Evolutionary conservation across 2,329 filamentous ascomycete species (phyloP).

Genomic region (Alternaria triticimaculans): DNA sequence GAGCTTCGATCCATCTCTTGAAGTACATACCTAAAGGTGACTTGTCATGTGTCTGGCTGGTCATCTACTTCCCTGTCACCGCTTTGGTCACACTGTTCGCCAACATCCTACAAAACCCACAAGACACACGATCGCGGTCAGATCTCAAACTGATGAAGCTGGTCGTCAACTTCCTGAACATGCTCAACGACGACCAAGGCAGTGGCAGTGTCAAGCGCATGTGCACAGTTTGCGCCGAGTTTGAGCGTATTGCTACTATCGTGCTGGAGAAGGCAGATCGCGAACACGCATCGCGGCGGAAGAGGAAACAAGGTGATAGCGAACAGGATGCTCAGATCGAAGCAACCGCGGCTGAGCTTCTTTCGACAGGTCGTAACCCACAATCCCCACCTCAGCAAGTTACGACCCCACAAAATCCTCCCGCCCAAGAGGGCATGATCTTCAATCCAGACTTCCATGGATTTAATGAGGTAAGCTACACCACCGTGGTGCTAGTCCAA

Average conservation of each 20-base stretch:
- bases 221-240: slow-evolving; percentile 93
- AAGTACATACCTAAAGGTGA: slow-evolving; percentile 97
- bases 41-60: slow-evolving; percentile 93
- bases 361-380: slow-evolving; percentile 38
- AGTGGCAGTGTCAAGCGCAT: slow-evolving; percentile 92
- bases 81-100: slow-evolving; percentile 94
- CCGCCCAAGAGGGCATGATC: slow-evolving; percentile 31
- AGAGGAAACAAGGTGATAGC: slow-evolving; percentile 76
- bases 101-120: slow-evolving; percentile 93
- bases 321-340: slow-evolving; percentile 49
- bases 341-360: slow-evolving; percentile 45
- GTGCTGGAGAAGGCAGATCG: slow-evolving; percentile 92
- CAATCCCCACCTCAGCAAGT: slow-evolving; percentile 37
- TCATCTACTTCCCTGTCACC: slow-evolving; percentile 95
- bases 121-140: slow-evolving; percentile 84
- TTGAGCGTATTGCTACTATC: slow-evolving; percentile 89
- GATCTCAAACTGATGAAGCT: slow-evolving; percentile 91
- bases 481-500: neutral
- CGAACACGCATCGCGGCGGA: slow-evolving; percentile 78
- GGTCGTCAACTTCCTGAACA: slow-evolving; percentile 90
- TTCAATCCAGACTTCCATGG: slow-evolving; percentile 47
- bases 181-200: slow-evolving; percentile 85
- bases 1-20: slow-evolving; percentile 90
- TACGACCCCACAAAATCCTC: slow-evolving; percentile 24
- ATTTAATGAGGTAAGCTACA: slow-evolving; percentile 45